Percentiles rank a stretch among this genome's conserved stretches.
Conservation (phyloP, 176 grass and related monocot genomes). For the Carex scoparia region DNA sequence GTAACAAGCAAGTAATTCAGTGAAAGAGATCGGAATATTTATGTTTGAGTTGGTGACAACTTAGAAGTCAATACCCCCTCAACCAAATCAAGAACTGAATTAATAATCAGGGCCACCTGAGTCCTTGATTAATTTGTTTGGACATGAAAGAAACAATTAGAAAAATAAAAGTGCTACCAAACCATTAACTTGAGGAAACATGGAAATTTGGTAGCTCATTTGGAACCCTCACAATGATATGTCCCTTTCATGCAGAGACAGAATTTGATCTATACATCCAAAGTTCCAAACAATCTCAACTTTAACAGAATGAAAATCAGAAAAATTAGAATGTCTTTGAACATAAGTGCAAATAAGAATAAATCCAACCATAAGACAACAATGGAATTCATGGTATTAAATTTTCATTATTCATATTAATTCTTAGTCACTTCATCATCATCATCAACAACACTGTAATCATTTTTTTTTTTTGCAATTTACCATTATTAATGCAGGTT, state of each 20-base stretch:
- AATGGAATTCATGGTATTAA: not conserved
- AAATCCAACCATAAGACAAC: no score
- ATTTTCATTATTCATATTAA: not conserved
- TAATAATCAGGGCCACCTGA: slow-evolving; percentile 3
- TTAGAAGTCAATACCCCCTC: not conserved
- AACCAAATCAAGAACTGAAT: not conserved
- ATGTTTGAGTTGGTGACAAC: not conserved
- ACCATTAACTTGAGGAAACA: not conserved
- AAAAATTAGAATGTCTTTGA: not conserved
- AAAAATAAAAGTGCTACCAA: not conserved
- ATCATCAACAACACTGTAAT: not conserved
- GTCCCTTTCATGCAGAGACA: not conserved
- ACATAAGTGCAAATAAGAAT: not conserved
- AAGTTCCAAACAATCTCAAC: not conserved
- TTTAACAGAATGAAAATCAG: not conserved
- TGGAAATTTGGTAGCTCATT: not conserved
- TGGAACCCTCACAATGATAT: not conserved
- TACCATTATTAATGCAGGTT: slow-evolving; percentile 9
- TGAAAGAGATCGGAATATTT: not conserved
- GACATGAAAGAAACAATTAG: not conserved
- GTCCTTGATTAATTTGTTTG: not conserved
- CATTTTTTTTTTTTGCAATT: not conserved
- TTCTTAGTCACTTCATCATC: not conserved
- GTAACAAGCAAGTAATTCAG: not conserved
- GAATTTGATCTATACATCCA: not conserved